A percentile compares a stretch with the other conserved stretches of the same genome.
These are phyloP conservation scores for Hymenoscyphus salicellus DNA, from an alignment of 2,329 filamentous ascomycete species.

Conservation along the genomic window DNA sequence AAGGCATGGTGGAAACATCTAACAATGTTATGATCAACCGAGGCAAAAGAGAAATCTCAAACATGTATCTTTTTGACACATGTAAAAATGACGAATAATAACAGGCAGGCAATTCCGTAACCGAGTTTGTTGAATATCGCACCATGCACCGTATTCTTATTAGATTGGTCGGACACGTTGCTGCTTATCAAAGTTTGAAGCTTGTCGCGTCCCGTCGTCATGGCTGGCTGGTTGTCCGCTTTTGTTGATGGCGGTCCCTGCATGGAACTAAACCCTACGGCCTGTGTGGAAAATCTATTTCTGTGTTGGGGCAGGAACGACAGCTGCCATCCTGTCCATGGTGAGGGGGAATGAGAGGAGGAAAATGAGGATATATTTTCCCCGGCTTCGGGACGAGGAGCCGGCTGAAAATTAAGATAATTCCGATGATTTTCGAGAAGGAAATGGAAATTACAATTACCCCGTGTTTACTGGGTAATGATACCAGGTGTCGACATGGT, in stretches of 20 bases:
- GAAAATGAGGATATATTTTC: too few species aligned
- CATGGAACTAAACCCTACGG: constrained; percentile 9
- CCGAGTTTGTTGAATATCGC: too few species aligned
- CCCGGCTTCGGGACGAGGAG: too few species aligned
- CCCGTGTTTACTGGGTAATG: too few species aligned
- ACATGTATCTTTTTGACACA: background rate
- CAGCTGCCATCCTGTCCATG: background rate
- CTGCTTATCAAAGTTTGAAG: constrained; percentile 1
- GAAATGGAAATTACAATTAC: too few species aligned
- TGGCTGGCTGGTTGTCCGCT: background rate
- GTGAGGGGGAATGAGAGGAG: too few species aligned
- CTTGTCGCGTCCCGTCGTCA: background rate
- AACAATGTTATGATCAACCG: background rate
- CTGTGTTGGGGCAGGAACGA: background rate
- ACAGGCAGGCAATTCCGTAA: too few species aligned
- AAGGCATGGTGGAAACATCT: background rate
- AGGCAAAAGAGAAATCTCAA: background rate
- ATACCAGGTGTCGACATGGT: too few species aligned
- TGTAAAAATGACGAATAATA: background rate
- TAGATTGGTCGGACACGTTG: background rate
- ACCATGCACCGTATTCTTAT: too few species aligned
- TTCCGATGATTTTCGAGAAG: too few species aligned
- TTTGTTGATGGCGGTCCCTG: constrained; percentile 8
- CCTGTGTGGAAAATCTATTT: constrained; percentile 1
- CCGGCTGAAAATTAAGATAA: too few species aligned